Evolutionary conservation across 768 basidiomycete species (phyloP).

Genomic region (Pleurotus pulmonarius): DNA sequence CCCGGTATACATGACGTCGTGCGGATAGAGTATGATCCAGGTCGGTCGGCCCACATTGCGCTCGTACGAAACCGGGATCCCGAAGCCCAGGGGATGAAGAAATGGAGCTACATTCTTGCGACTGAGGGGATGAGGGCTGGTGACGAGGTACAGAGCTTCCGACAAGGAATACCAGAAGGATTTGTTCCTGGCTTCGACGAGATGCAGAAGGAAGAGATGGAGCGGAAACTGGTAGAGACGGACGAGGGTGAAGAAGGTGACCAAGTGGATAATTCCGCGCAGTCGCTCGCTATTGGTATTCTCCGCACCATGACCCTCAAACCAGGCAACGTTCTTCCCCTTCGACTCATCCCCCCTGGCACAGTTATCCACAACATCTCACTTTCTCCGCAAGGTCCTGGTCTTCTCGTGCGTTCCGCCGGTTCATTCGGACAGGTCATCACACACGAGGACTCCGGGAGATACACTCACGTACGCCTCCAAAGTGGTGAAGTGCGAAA

Average conservation of each 20-base stretch:
- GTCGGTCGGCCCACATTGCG: slow-evolving; percentile 91
- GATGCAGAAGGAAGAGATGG: slow-evolving; percentile 12
- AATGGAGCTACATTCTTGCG: slow-evolving; percentile 91
- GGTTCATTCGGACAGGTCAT: slow-evolving; percentile 84
- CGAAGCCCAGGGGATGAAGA: slow-evolving; percentile 45
- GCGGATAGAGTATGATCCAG: slow-evolving; percentile 96
- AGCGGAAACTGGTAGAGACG: slow-evolving; percentile 14
- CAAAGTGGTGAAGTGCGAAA: slow-evolving; percentile 92
- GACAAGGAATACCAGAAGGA: slow-evolving; percentile 75
- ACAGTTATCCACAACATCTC: slow-evolving; percentile 87
- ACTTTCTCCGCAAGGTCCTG: slow-evolving; percentile 71
- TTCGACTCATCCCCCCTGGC: slow-evolving; percentile 88
- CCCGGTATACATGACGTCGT: slow-evolving; percentile 85
- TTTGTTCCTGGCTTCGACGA: slow-evolving; percentile 55
- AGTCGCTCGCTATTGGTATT: slow-evolving; percentile 76
- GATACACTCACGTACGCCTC: slow-evolving; percentile 80
- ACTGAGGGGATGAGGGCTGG: slow-evolving; percentile 88
- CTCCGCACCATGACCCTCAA: slow-evolving; percentile 81
- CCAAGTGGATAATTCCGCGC: slow-evolving; percentile 32
- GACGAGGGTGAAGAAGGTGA: slow-evolving; percentile 12
- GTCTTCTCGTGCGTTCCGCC: slow-evolving; percentile 83
- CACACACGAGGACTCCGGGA: slow-evolving; percentile 64
- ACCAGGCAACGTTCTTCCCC: slow-evolving; percentile 89
- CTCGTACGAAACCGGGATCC: slow-evolving; percentile 66
- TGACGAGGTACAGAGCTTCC: slow-evolving; percentile 82